Evolutionary conservation across 306 rosid species (phyloP), one percentile per base, ranked within the genome.

Genomic region (Mimosa pudica): DNA sequence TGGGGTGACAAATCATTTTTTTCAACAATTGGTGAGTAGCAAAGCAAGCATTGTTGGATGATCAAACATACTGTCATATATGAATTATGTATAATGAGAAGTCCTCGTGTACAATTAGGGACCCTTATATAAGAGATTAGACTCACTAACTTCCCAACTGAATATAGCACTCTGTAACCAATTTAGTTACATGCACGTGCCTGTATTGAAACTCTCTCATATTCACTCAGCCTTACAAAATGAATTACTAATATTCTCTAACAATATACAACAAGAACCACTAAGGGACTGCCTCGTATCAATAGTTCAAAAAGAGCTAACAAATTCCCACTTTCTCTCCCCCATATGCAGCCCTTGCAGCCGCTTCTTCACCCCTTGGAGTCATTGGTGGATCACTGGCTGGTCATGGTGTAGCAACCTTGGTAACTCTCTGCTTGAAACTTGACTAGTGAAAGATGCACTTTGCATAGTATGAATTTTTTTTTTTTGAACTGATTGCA

Each of bases 1-100:
- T 95, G 99, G 99, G 98, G 99, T 20, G 99, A 95, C 80, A 95
- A 95, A 77, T 95, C 98, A 67, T 93, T 95, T 87, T 93, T 95
- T 89, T 93, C 99, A 44, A 93, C 99, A 55, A 91, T 95, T 72
- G 99, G 99, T 95, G 83, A 85, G 92, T 82, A 54, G 38, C 64
- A 81, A 55, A 51, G 75, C 82, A 55, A 52, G 79, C 74, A 65
- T 36, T 38, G 5, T 79, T 47, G 66, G 75, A 16, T 18, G 24
- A 49, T 20, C 20, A 24, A 76, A 64, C 72, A 45, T n/a, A 47
- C 66, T 32, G n/a, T 72, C 72, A 14, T 38, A 17, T 63, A 48
- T 38, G 57, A 57, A 74, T 70, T 33, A 10, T 44, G 18, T 74
- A 8, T 33, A 20, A 30, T 46, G 17, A 49, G 54, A 76, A 41